Base-by-base conservation (phyloP, 2,329 filamentous ascomycete genomes). In the Huntiella savannae region DNA sequence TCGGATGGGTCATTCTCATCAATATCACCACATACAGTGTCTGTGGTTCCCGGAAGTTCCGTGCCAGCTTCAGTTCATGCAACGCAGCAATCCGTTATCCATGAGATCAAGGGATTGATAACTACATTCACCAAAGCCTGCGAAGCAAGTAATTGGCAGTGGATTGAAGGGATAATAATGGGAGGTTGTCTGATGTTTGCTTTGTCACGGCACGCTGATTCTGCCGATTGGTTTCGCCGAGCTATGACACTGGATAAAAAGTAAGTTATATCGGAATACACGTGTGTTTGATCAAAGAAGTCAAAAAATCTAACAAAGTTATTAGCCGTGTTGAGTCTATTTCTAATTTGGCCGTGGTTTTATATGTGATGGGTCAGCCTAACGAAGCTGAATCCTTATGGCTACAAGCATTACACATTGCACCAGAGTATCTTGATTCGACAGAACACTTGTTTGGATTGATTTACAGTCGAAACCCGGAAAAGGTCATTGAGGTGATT, bases 151-250 rank as follows among this genome's bases (percentile, higher is more conserved):
- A 71, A 70, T 7, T 91, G 84, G 82, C 73, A 77, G 54, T 98
- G 91, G 91, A 73, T 86, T 45, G 88, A 96, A 57, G 91, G 91
- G 2, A 87, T 96, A 67, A 67, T 96, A 35, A 67, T 96, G 5
- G 85, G 82, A 35, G 91, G 91, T 2, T 96, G 91, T 62, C 67
- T 98, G 49, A 80, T 88, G 43, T 96, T 96, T 63, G 87, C 83
- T 5, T 64, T 96, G 11, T 84, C 85, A 51, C 77, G 84, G 56
- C 93, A 91, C 57, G 73, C 82, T 51, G 79, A 84, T 52, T 79
- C 82, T 12, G 60, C 82, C 40, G 71, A 77, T 50, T 85, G 79
- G 78, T 88, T 85, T 59, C 74, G 70, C 49, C 75, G 77, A 52
- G 72, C 79, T 50, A 62, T 70, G 37, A 60, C 61, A 38, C 54